These are phyloP conservation scores for Ziziphus jujuba DNA, from an alignment of 306 rosid species.

Conservation along the genomic window DNA sequence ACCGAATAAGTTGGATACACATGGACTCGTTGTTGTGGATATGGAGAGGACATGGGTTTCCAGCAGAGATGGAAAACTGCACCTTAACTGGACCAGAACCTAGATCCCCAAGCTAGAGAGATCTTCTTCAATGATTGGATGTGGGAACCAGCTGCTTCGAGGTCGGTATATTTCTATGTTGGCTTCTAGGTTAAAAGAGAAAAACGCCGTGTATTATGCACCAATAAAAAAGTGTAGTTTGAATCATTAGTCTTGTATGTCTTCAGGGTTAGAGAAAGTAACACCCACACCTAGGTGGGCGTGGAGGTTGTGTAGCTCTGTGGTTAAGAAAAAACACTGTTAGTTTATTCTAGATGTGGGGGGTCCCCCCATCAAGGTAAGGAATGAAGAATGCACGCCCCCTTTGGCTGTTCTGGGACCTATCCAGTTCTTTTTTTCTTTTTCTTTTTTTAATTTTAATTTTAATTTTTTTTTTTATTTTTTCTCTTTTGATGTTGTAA, in stretches of 20 bases:
- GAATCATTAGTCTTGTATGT: conserved; percentile 44
- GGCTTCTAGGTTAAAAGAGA: neutral
- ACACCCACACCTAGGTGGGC: conserved; percentile 50
- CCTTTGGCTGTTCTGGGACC: conserved; percentile 52
- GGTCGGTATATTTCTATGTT: neutral
- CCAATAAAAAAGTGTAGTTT: conserved; percentile 35
- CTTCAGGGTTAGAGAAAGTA: conserved; percentile 64
- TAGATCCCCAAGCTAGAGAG: conserved; percentile 10
- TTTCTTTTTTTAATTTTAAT: conserved; percentile 42
- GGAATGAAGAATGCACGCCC: conserved; percentile 45
- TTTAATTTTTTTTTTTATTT: conserved; percentile 26
- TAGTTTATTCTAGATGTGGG: conserved; percentile 27
- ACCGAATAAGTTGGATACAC: conserved; percentile 39
- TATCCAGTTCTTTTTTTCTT: conserved; percentile 34
- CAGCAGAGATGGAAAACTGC: conserved; percentile 10
- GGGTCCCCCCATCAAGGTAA: conserved; percentile 5
- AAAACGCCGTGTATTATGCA: conserved; percentile 25
- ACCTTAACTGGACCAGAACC: conserved; percentile 11
- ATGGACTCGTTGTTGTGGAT: conserved; percentile 1
- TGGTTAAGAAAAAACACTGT: too few species aligned
- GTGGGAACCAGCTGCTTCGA: neutral
- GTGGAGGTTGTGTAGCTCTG: conserved; percentile 32
- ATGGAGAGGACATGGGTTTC: neutral
- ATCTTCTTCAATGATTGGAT: conserved; percentile 34
- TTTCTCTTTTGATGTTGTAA: conserved; percentile 27